A percentile compares a stretch with the other conserved stretches of the same genome.
phyloP scores from a whole-genome alignment of 129 eudicot genomes.

The Chrysanthemum makinoi region DNA sequence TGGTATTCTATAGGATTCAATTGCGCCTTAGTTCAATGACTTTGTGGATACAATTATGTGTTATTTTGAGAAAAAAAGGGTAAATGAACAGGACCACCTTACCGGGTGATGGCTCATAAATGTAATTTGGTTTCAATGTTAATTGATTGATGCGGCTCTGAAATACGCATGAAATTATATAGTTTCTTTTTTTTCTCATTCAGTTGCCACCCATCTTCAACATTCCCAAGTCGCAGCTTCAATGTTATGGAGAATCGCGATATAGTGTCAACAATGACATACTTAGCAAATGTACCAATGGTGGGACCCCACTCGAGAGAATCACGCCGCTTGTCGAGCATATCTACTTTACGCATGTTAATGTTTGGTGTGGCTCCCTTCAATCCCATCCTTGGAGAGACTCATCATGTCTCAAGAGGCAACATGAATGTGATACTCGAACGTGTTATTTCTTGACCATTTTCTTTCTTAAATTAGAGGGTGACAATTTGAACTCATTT shows the following conservation, averaged over 20 bases:
- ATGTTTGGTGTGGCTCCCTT: constrained; percentile 77
- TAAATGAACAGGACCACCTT: no score
- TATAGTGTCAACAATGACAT: constrained; percentile 47
- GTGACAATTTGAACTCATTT: not conserved
- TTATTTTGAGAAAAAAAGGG: no score
- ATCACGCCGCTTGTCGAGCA: constrained; percentile 61
- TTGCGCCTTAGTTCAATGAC: no score
- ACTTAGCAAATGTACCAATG: constrained; percentile 53
- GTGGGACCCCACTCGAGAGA: constrained; percentile 50
- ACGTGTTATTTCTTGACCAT: constrained; percentile 45
- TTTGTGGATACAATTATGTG: no score
- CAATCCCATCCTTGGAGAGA: constrained; percentile 90
- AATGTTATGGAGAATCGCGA: constrained; percentile 74
- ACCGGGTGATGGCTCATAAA: no score
- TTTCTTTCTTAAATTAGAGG: not conserved
- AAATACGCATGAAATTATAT: no score
- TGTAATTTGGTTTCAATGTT: no score
- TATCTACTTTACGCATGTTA: constrained; percentile 67
- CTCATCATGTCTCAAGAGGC: constrained; percentile 76
- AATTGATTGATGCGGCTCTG: no score
- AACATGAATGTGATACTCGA: constrained; percentile 77
- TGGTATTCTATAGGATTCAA: no score
- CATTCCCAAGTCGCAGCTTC: constrained; percentile 83
- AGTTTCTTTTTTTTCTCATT: not conserved
- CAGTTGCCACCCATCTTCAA: constrained; percentile 88